phyloP scores from a whole-genome alignment of 2,329 filamentous ascomycete species.

The Trichoderma cornu-damae region DNA sequence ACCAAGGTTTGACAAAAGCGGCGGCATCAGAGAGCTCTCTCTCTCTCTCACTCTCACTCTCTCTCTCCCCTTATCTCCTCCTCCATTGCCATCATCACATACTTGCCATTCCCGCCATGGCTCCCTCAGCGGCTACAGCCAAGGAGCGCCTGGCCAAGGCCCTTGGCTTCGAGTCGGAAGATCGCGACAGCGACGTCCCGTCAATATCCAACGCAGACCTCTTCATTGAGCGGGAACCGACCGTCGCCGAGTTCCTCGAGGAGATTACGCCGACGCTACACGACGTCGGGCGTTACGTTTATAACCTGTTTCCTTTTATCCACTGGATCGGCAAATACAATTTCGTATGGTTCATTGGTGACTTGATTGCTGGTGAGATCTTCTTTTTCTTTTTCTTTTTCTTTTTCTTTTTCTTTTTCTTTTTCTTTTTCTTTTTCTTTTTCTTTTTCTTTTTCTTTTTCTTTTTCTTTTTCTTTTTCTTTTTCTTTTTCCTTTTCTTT shows the following conservation, averaged over 20 bases:
- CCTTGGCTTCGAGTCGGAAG: slow-evolving; percentile 31
- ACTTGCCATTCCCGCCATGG: background rate
- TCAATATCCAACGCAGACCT: slow-evolving; percentile 35
- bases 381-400: no score
- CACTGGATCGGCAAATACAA: slow-evolving; percentile 50
- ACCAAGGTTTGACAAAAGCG: background rate
- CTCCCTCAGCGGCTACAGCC: slow-evolving; percentile 18
- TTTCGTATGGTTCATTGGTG: slow-evolving; percentile 42
- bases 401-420: no score
- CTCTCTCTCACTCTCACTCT: background rate
- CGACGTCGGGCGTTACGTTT: slow-evolving; percentile 33
- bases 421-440: no score
- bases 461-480: no score
- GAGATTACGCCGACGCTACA: slow-evolving; percentile 35
- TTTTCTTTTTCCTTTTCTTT: no score
- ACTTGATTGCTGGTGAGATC: slow-evolving; percentile 39
- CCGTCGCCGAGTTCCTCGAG: slow-evolving; percentile 38
- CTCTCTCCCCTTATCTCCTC: background rate
- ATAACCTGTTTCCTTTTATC: slow-evolving; percentile 44
- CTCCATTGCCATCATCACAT: background rate
- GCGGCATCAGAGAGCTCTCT: background rate
- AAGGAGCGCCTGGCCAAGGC: slow-evolving; percentile 31
- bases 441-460: no score
- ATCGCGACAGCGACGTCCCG: slow-evolving; percentile 32
- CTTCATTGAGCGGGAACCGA: slow-evolving; percentile 40